Conservation (phyloP, 2,329 filamentous ascomycete genomes). For the Penicillium sp. region DNA sequence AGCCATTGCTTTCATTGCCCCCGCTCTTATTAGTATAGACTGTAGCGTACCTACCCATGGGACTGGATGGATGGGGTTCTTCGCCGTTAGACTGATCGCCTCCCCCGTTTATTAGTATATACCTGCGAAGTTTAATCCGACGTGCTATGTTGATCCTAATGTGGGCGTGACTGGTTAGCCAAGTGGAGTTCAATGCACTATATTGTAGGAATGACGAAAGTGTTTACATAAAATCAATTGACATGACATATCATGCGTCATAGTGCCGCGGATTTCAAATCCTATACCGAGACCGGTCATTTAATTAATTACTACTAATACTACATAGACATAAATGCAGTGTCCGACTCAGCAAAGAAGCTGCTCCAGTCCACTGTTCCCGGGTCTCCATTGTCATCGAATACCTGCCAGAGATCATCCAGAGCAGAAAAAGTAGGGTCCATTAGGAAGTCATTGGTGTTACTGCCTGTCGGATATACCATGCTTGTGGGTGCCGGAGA, state of each 20-base stretch:
- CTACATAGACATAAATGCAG: conserved; percentile 14
- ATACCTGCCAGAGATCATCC: conserved; percentile 23
- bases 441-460: neutral
- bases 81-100: neutral
- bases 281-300: neutral
- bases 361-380: conserved; percentile 19
- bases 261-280: neutral
- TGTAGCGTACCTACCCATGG: neutral
- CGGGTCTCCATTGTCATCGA: conserved; percentile 18
- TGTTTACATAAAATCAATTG: neutral
- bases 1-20: neutral
- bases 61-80: neutral
- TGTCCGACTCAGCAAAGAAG: conserved; percentile 20
- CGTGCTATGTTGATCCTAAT: conserved; percentile 10
- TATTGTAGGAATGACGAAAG: conserved; percentile 1
- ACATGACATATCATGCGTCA: conserved; percentile 2
- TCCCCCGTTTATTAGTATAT: neutral
- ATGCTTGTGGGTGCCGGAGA: neutral
- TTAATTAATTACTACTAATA: neutral
- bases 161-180: neutral
- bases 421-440: conserved; percentile 14
- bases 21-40: neutral
- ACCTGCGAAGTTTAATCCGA: conserved; percentile 8
- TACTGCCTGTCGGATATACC: neutral
- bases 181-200: neutral